Base-by-base conservation (phyloP, 306 rosid genomes). In the Argentina anserina region DNA sequence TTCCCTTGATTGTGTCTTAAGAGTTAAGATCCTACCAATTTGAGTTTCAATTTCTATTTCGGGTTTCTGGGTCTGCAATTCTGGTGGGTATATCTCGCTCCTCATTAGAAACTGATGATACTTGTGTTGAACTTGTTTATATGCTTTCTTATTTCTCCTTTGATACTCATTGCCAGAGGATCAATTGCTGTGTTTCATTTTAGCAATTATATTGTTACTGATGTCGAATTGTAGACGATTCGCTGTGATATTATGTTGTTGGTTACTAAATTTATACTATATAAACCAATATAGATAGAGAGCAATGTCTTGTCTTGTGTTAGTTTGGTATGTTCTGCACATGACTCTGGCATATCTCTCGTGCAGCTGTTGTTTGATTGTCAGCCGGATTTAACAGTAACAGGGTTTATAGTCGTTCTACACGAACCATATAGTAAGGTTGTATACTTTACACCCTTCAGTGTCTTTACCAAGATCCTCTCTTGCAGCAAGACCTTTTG, bases 401-500 rank as follows among this genome's bases (percentile, higher is more conserved):
- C 61, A n/a, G 9, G 23, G 47, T 50, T 3, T 65, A 26, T 34
- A 52, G 7, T 53, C 21, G 53, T 12, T 18, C 23, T 73, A 52
- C 55, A 50, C 10, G 47, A 17, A 17, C 5, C 25, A 29, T 64
- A 47, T 43, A 14, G 56, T 10, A 59, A 45, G 39, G 43, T 79
- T 62, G 75, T 25, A 21, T 6, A 60, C 72, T 68, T 29, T 63
- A 65, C 64, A 18, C 40, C 78, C 49, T 41, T 17, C 25, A 49
- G 46, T 68, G 39, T 69, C 9, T 74, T 33, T 50, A 31, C 25
- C 14, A 25, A 68, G 60, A 15, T 36, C 60, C 25, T 69, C 45
- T 62, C 75, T 60, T 60, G 37, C 65, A 58, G 39, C 53, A 56
- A 13, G 68, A 70, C 65, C 65, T 78, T 61, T 37, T 7, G n/a